These are phyloP conservation scores for Hypoxylon sp. DNA, from an alignment of 2,329 filamentous ascomycete species.

Conservation along the genomic window DNA sequence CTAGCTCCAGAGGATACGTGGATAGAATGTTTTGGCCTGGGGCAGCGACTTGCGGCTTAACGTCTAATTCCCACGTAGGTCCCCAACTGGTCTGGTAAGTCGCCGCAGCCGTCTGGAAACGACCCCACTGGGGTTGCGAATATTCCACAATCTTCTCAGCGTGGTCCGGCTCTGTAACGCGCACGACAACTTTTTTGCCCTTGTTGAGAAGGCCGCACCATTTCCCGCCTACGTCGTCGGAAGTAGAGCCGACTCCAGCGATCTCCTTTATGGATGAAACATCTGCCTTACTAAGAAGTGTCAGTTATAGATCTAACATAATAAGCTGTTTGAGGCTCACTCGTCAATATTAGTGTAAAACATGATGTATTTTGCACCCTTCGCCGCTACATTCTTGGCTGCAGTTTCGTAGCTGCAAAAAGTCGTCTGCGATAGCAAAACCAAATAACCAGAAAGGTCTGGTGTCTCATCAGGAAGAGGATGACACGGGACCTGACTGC, in stretches of 20 bases:
- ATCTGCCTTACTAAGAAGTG: slow-evolving; percentile 1
- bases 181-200: neutral
- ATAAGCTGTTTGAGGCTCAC: neutral
- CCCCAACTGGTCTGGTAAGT: slow-evolving; percentile 56
- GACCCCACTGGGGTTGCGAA: neutral
- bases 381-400: slow-evolving; percentile 58
- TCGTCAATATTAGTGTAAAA: slow-evolving; percentile 54
- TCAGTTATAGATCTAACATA: neutral
- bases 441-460: slow-evolving; percentile 59
- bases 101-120: slow-evolving; percentile 1
- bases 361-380: slow-evolving; percentile 60
- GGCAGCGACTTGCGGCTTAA: slow-evolving; percentile 64
- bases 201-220: neutral
- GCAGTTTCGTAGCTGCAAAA: slow-evolving; percentile 57
- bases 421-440: slow-evolving; percentile 57
- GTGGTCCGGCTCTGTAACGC: neutral
- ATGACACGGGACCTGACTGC: neutral
- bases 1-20: slow-evolving; percentile 61
- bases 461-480: slow-evolving; percentile 57
- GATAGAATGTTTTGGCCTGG: slow-evolving; percentile 67
- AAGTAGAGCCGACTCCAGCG: neutral
- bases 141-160: neutral
- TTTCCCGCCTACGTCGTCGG: neutral
- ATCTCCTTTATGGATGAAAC: neutral
- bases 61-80: slow-evolving; percentile 62